These are phyloP conservation scores for Crinitomyces ghanaensis DNA, from an alignment of 805 yeast species.

Conservation along the genomic window DNA sequence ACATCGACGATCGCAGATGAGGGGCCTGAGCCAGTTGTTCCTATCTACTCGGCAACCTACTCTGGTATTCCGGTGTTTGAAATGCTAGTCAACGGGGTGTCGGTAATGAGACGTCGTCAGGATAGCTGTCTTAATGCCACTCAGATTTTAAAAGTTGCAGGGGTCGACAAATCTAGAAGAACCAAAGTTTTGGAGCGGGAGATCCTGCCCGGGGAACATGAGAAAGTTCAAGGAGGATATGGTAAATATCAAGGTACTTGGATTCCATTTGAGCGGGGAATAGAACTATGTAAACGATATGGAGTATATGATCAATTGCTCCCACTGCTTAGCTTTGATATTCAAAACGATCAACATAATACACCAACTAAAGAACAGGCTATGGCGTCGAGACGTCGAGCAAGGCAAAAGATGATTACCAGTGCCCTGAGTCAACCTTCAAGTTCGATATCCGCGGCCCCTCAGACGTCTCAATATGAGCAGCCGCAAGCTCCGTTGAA, in stretches of 20 bases:
- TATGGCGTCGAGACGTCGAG: conserved; percentile 30
- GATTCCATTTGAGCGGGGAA: conserved; percentile 53
- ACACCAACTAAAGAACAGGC: conserved; percentile 42
- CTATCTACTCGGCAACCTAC: conserved; percentile 51
- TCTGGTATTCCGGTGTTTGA: conserved; percentile 52
- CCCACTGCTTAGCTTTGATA: conserved; percentile 39
- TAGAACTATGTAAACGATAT: conserved; percentile 48
- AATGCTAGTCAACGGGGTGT: conserved; percentile 47
- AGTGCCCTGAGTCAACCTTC: no score
- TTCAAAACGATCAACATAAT: conserved; percentile 25
- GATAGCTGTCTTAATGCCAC: conserved; percentile 66
- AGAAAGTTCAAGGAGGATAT: conserved; percentile 62
- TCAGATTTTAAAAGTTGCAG: conserved; percentile 57
- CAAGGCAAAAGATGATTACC: no score
- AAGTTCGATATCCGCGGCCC: no score
- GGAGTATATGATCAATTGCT: conserved; percentile 41
- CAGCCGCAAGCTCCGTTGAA: no score
- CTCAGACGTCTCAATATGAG: no score
- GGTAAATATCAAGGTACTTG: conserved; percentile 72
- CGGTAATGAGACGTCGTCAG: conserved; percentile 52
- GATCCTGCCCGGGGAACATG: conserved; percentile 51
- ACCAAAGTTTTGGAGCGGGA: conserved; percentile 55
- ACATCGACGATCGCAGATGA: no score
- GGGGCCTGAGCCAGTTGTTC: no score
- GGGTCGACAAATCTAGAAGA: conserved; percentile 52